Evolutionary conservation across 2,329 filamentous ascomycete genomes (phyloP), one percentile per base, ranked within the genome.

Genomic region (Bimuria novae-zelandiae): DNA sequence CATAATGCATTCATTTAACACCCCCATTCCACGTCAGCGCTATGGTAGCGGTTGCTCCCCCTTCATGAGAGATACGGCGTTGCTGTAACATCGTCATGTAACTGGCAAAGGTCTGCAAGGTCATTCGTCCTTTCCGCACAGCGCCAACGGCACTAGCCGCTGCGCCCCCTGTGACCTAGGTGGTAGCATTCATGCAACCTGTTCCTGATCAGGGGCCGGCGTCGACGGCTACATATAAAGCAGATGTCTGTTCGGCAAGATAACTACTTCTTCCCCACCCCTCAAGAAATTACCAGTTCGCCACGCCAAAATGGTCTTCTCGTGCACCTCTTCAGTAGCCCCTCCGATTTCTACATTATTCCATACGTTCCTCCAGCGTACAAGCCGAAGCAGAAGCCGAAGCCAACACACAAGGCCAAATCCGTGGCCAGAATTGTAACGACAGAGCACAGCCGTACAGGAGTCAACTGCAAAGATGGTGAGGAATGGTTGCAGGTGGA

Each of bases 301-400:
- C 52, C 22, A 51, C 25, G 16, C 42, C 17, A 51, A 42, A 47
- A 55, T 55, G 41, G 42, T 35, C 47, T 55, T 33, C 42, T 51
- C 52, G 51, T 27, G 25, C 10, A 27, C 25, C 10, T 6, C 25
- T 27, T 27, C 10, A 5, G 5, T 27, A 6, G 10, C 5, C 25
- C 37, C 40, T 55, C 37, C 42, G 17, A 35, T 51, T 40, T 35
- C 41, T 51, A 47, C 43, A 16, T 47, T 42, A 22, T 47, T 51
- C 25, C 33, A 43, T 55, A 55, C 27, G 33, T 51, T 55, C 48
- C 52, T 41, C n/a, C 11, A 48, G 39, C 16, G 33, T 25, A 30
- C 23, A 52, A 55, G 52, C 49, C 52, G 12, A 57, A 43, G 44
- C 49, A 33, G 42, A 55, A 45, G 52, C 39, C 40, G 16, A 57